Evolutionary conservation across 805 yeast genomes (phyloP).

Genomic region (Nakazawaea ambrosiae): DNA sequence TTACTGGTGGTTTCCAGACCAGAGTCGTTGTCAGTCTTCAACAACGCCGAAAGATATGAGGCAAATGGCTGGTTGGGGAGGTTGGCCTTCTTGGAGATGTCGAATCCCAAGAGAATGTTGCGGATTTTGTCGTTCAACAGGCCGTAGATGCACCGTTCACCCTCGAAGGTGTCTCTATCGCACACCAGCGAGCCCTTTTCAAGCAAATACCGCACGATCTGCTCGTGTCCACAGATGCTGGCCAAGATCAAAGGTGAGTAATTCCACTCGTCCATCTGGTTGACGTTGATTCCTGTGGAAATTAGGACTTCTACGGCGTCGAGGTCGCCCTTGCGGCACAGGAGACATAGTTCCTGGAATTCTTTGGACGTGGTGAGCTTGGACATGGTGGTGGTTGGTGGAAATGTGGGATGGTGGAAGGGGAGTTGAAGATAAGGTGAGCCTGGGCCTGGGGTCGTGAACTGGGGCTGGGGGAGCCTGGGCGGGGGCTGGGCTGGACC

Average conservation of each 20-base stretch:
- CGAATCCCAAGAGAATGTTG: slow-evolving; percentile 48
- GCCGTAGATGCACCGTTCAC: slow-evolving; percentile 71
- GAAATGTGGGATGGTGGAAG: no score
- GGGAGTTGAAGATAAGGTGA: no score
- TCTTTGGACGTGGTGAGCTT: no score
- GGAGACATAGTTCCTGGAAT: slow-evolving; percentile 46
- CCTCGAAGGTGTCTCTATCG: slow-evolving; percentile 77
- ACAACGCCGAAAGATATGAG: slow-evolving; percentile 51
- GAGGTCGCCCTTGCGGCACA: slow-evolving; percentile 64
- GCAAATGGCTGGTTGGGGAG: slow-evolving; percentile 60
- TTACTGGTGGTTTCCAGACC: slow-evolving; percentile 11
- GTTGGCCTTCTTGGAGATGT: slow-evolving; percentile 64
- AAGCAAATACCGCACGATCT: slow-evolving; percentile 53
- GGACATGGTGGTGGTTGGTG: neutral
- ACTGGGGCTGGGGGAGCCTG: no score
- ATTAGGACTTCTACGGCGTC: slow-evolving; percentile 55
- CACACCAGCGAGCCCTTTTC: slow-evolving; percentile 62
- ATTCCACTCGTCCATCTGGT: slow-evolving; percentile 64
- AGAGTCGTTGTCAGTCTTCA: slow-evolving; percentile 15
- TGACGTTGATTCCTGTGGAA: slow-evolving; percentile 42
- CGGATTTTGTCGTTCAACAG: slow-evolving; percentile 66
- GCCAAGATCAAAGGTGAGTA: slow-evolving; percentile 71
- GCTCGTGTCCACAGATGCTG: slow-evolving; percentile 67
- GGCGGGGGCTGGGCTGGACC: neutral
- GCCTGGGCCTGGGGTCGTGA: no score